Base-by-base conservation (phyloP, 202 grass and related monocot genomes). In the Carex arenaria region DNA sequence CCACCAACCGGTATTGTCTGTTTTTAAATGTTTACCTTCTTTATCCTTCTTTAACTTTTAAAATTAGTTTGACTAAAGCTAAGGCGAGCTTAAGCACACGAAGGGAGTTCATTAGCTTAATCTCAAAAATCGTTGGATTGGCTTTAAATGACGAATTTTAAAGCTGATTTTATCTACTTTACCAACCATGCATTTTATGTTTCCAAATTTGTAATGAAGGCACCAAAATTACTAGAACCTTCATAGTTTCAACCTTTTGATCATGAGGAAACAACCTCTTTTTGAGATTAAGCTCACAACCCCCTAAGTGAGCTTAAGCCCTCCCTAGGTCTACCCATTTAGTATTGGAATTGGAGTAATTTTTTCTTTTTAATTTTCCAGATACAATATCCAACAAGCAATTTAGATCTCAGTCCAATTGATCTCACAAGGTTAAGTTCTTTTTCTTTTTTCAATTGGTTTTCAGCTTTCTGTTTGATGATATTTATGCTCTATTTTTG, bases 371-470 rank as follows among this genome's bases (percentile, higher is more conserved):
- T 40, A 5, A 7, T 87, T 82, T 61, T 53, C 14, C 69, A 90
- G 89, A 85, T 90, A 53, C 85, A 85, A 70, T 90, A 90, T 69
- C 89, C 89, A 53, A 82, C 80, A 73, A 90, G 67, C 76, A 85
- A 87, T 82, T 64, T 90, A 84, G 89, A 90, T 75, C 81, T 87
- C 28, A 87, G 82, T 64, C 85, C 89, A 42, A 80, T 90, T 69
- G 85, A 87, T 61, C 83, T 90, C 36, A 63, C 76, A 67, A 90
- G 89, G 89, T 90, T 23, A 78, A 78, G 32, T 42, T 32, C 28
- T 61, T 47, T 67, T 42, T 9, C 22, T 26, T 28, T 47, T 45
- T 43, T 14, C 66, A 74, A 67, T 81, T 57, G 61, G 62, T 11
- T 45, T 61, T 42, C 15, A n/a, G 26, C 8, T 55, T 31, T 22